Evolutionary conservation across 805 yeast genomes (phyloP).

Genomic region (Danielia reshetovae): DNA sequence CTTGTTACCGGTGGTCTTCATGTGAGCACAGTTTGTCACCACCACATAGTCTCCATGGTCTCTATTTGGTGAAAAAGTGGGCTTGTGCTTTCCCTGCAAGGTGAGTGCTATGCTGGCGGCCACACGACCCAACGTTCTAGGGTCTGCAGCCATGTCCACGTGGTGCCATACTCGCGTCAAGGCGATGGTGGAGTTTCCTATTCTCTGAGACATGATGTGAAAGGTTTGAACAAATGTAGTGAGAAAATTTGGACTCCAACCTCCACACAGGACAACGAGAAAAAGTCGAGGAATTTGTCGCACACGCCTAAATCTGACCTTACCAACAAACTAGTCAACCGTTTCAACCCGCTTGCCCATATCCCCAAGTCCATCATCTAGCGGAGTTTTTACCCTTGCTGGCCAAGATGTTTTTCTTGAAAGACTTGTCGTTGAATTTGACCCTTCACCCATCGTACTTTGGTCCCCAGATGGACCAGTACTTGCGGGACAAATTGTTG

Average conservation of each 20-base stretch:
- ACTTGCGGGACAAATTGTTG: slow-evolving; percentile 79
- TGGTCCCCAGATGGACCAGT: slow-evolving; percentile 97
- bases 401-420: slow-evolving; percentile 43
- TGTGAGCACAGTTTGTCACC: slow-evolving; percentile 82
- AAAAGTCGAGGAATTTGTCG: not conserved
- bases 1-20: slow-evolving; percentile 84
- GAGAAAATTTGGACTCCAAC: not conserved
- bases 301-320: not conserved
- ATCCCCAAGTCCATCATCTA: too few relatives aligned
- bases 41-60: slow-evolving; percentile 98
- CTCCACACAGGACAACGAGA: not conserved
- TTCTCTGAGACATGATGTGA: slow-evolving; percentile 41
- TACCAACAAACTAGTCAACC: not conserved
- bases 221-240: not conserved
- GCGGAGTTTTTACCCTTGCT: not conserved
- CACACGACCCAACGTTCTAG: slow-evolving; percentile 84
- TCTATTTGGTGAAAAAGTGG: slow-evolving; percentile 63
- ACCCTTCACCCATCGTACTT: slow-evolving; percentile 96
- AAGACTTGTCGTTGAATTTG: slow-evolving; percentile 86
- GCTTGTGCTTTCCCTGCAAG: slow-evolving; percentile 96
- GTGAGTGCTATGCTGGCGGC: slow-evolving; percentile 87
- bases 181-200: slow-evolving; percentile 61
- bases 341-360: too few relatives aligned
- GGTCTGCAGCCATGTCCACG: slow-evolving; percentile 81
- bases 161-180: slow-evolving; percentile 93